These are phyloP conservation scores for Aethionema arabicum DNA, from an alignment of 345 rosid genomes.

Conservation along the genomic window DNA sequence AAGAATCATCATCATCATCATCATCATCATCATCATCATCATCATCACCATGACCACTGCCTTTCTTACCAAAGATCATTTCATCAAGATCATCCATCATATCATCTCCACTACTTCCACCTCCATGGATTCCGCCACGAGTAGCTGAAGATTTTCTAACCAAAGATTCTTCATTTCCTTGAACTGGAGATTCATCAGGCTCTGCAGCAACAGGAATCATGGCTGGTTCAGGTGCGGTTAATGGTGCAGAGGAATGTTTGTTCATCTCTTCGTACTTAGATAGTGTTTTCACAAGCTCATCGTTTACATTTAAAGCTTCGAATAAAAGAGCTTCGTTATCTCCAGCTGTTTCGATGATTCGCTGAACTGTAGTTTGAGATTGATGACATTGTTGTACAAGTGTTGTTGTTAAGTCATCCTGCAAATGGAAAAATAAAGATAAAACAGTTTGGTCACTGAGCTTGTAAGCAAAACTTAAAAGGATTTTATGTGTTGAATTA, in stretches of 20 bases:
- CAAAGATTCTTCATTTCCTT: constrained; percentile 61
- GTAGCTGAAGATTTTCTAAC: constrained; percentile 69
- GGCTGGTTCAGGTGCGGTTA: constrained; percentile 66
- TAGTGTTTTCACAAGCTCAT: constrained; percentile 81
- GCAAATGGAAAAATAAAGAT: constrained; percentile 8
- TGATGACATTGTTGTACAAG: constrained; percentile 85
- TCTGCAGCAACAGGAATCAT: constrained; percentile 91
- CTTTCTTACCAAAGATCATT: constrained; percentile 95
- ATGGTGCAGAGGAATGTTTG: constrained; percentile 49
- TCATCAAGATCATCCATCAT: constrained; percentile 99
- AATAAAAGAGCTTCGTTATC: constrained; percentile 88
- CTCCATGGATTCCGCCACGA: constrained; percentile 47
- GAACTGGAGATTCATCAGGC: constrained; percentile 67
- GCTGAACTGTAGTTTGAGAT: constrained; percentile 64
- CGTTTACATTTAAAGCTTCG: constrained; percentile 94
- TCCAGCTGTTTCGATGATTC: constrained; percentile 89
- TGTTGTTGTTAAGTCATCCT: constrained; percentile 84
- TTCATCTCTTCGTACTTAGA: constrained; percentile 74
- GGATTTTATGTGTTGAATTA: constrained; percentile 28
- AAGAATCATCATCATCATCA: constrained; percentile 42
- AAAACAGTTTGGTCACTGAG: constrained; percentile 5
- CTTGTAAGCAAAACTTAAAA: constrained; percentile 2
- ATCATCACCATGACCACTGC: constrained; percentile 34
- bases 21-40: constrained; percentile 19
- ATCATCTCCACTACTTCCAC: constrained; percentile 62